phyloP scores from a whole-genome alignment of 805 yeast genomes.

The Candida sithepensis region DNA sequence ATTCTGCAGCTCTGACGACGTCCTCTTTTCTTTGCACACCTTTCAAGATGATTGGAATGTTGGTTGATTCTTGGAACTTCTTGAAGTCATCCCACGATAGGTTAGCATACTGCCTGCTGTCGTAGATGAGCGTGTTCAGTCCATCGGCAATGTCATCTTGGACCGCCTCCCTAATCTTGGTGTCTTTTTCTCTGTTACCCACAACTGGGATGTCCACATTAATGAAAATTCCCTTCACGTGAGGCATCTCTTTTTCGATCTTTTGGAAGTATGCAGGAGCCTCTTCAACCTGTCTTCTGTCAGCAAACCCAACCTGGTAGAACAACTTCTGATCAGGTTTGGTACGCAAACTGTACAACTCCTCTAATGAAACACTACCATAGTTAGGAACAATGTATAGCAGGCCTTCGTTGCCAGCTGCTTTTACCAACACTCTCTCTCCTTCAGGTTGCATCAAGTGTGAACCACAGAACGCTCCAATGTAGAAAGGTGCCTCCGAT shows the following conservation, averaged over 20 bases:
- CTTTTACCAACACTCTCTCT: slow-evolving; percentile 72
- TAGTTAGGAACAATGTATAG: slow-evolving; percentile 86
- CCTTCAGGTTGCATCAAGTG: slow-evolving; percentile 85
- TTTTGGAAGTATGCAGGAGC: slow-evolving; percentile 18
- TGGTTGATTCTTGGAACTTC: slow-evolving; percentile 43
- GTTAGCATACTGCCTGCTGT: slow-evolving; percentile 29
- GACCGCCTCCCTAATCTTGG: slow-evolving; percentile 59
- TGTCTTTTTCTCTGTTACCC: slow-evolving; percentile 84
- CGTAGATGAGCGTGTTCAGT: slow-evolving; percentile 11
- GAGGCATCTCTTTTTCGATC: slow-evolving; percentile 38
- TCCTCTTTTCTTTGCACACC: slow-evolving; percentile 71
- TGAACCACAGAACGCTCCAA: slow-evolving; percentile 88
- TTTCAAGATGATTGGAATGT: slow-evolving; percentile 49
- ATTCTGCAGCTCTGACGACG: slow-evolving; percentile 51
- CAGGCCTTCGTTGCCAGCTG: slow-evolving; percentile 58
- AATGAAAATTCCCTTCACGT: slow-evolving; percentile 73
- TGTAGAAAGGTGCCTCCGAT: slow-evolving; percentile 72
- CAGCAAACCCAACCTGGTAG: slow-evolving; percentile 73
- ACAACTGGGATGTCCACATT: slow-evolving; percentile 85
- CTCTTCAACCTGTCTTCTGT: slow-evolving; percentile 62
- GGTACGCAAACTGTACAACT: slow-evolving; percentile 56
- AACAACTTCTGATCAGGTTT: slow-evolving; percentile 64
- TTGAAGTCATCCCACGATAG: slow-evolving; percentile 60
- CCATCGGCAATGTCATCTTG: slow-evolving; percentile 29
- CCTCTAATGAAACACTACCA: slow-evolving; percentile 78